Percentiles rank a stretch among this genome's conserved stretches.
phyloP scores from a whole-genome alignment of 345 rosid species.

The Salix udensis region DNA sequence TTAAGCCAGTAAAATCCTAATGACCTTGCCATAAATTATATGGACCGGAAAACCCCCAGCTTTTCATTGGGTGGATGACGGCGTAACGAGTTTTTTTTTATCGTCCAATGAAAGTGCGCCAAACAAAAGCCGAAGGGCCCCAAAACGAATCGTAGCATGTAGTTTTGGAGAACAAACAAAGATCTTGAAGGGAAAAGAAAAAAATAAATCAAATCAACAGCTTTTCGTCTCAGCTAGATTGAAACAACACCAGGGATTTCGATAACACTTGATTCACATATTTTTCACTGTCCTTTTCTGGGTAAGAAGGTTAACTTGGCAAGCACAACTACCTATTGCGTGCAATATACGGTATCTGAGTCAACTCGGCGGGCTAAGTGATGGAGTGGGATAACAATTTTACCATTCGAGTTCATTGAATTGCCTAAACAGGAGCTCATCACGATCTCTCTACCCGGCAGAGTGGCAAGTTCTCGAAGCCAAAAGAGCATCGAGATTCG shows the following conservation, averaged over 20 bases:
- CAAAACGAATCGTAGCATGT: neutral
- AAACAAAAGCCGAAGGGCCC: neutral
- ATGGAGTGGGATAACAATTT: conserved; percentile 1
- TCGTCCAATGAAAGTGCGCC: neutral
- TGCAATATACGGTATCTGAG: neutral
- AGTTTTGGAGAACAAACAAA: neutral
- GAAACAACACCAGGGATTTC: neutral
- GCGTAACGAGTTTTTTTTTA: neutral
- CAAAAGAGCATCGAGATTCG: neutral
- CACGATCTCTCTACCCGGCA: neutral
- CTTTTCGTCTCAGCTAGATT: neutral
- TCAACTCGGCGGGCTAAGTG: neutral
- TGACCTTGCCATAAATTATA: too few species aligned
- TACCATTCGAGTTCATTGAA: neutral
- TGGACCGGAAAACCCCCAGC: neutral
- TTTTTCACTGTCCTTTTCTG: neutral
- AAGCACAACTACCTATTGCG: neutral
- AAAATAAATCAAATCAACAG: neutral
- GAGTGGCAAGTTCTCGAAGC: neutral
- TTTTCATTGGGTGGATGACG: neutral
- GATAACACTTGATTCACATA: neutral
- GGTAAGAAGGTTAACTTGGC: neutral
- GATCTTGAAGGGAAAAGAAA: neutral
- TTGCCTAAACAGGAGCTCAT: neutral
- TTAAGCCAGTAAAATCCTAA: neutral